phyloP scores from a whole-genome alignment of 1,284 basidiomycete species.

The Mycena sp. region DNA sequence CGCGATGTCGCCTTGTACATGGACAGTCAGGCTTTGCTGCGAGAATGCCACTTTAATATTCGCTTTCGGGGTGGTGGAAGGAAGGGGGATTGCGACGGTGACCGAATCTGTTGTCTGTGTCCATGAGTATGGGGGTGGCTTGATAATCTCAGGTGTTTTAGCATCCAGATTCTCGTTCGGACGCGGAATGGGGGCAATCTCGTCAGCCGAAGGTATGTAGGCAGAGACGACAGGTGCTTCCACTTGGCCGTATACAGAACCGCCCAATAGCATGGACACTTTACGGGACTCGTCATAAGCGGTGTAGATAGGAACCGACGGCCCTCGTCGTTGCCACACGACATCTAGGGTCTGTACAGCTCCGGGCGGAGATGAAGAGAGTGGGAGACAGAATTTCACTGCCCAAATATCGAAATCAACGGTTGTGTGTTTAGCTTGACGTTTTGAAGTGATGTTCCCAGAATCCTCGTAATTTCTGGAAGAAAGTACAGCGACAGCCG shows the following conservation, averaged over 20 bases:
- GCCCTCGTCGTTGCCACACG: conserved; percentile 75
- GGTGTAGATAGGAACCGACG: conserved; percentile 76
- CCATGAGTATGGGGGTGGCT: conserved; percentile 88
- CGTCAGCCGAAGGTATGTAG: conserved; percentile 69
- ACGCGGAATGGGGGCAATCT: conserved; percentile 74
- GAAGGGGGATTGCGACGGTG: conserved; percentile 85
- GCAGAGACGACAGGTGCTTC: conserved; percentile 42
- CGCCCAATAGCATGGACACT: conserved; percentile 67
- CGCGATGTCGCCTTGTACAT: conserved; percentile 55
- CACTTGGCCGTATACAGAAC: conserved; percentile 58
- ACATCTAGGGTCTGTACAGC: conserved; percentile 54
- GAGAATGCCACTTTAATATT: conserved; percentile 77
- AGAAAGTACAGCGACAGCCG: conserved; percentile 60
- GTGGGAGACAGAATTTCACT: conserved; percentile 58
- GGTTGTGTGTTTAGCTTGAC: conserved; percentile 27
- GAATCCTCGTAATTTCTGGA: conserved; percentile 56
- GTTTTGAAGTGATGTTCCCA: conserved; percentile 14
- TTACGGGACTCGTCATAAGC: conserved; percentile 55
- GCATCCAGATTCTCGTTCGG: conserved; percentile 62
- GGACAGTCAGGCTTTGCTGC: conserved; percentile 70
- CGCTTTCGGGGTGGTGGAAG: conserved; percentile 69
- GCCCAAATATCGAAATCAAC: conserved; percentile 73
- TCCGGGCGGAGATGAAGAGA: conserved; percentile 41
- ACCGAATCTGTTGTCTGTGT: conserved; percentile 86
- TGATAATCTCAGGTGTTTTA: conserved; percentile 35